Conservation (phyloP, 768 basidiomycete species). For the Hortiboletus flavorubellus region DNA sequence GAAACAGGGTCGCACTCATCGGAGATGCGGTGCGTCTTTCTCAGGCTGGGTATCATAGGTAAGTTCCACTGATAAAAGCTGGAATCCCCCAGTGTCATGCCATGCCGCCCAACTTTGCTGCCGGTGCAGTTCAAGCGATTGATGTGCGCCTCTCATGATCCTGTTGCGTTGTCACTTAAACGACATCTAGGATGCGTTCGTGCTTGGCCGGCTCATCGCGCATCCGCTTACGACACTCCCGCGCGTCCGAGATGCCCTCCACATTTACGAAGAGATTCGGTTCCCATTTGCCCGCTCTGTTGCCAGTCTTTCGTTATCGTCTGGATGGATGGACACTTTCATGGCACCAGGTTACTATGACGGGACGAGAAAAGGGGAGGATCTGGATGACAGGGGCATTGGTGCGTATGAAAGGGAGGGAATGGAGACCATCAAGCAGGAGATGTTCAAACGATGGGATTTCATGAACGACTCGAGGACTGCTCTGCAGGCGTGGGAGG, state of each 20-base stretch:
- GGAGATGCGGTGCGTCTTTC: constrained; percentile 45
- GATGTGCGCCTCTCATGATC: constrained; percentile 9
- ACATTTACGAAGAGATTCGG: constrained; percentile 11
- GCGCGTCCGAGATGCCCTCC: constrained; percentile 2
- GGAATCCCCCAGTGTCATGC: constrained; percentile 17
- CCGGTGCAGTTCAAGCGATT: constrained; percentile 28
- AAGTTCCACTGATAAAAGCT: background rate
- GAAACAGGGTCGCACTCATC: constrained; percentile 41
- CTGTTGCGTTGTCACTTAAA: background rate
- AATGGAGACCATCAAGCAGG: constrained; percentile 12
- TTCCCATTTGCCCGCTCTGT: constrained; percentile 16
- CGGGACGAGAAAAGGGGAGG: constrained; percentile 11
- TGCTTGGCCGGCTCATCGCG: constrained; percentile 24
- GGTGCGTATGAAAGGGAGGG: constrained; percentile 14
- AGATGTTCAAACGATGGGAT: constrained; percentile 14
- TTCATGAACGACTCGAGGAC: constrained; percentile 8
- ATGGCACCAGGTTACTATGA: constrained; percentile 20
- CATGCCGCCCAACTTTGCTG: constrained; percentile 24
- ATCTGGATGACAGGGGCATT: constrained; percentile 8
- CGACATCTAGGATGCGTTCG: constrained; percentile 14
- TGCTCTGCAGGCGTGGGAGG: constrained; percentile 13
- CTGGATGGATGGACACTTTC: constrained; percentile 20
- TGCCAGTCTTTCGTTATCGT: constrained; percentile 13
- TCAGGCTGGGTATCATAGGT: background rate
- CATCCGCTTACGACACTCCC: constrained; percentile 14